These are phyloP conservation scores for Penicillium sp. DNA, from an alignment of 2,329 filamentous ascomycete species.

Conservation along the genomic window DNA sequence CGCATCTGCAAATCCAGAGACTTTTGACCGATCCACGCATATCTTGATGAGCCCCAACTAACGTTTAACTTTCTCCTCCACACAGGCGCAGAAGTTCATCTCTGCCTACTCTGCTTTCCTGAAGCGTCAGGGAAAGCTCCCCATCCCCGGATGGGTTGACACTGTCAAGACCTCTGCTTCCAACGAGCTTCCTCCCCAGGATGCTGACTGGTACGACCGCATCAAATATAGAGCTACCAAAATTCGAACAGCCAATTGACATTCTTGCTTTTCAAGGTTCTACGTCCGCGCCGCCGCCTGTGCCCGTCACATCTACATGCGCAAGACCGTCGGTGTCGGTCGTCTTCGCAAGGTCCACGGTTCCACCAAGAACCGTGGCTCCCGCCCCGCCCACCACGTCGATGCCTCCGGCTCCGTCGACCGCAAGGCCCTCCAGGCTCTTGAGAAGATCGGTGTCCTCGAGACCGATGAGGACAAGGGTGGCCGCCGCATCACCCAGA, in stretches of 20 bases:
- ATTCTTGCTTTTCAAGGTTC: constrained; percentile 48
- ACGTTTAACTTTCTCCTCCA: constrained; percentile 15
- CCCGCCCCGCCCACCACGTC: constrained; percentile 88
- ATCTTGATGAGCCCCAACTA: constrained; percentile 10
- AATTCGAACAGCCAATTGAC: constrained; percentile 9
- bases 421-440: constrained; percentile 93
- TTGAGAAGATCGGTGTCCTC: constrained; percentile 98
- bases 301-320: constrained; percentile 97
- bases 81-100: constrained; percentile 66
- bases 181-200: constrained; percentile 97
- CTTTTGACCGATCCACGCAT: constrained; percentile 9
- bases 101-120: constrained; percentile 65
- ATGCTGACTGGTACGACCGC: constrained; percentile 88
- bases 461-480: constrained; percentile 99
- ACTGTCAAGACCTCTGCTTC: constrained; percentile 97
- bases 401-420: constrained; percentile 93
- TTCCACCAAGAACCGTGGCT: constrained; percentile 94
- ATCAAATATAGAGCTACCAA: not conserved
- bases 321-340: constrained; percentile 98
- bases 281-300: constrained; percentile 87
- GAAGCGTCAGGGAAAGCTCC: constrained; percentile 69
- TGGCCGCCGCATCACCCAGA: constrained; percentile 96
- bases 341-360: constrained; percentile 96
- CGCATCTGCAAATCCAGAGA: constrained; percentile 17
- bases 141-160: constrained; percentile 78